Percentiles rank a stretch among this genome's conserved stretches.
phyloP scores from a whole-genome alignment of 495 filamentous ascomycete species.

The Talaromyces liani region DNA sequence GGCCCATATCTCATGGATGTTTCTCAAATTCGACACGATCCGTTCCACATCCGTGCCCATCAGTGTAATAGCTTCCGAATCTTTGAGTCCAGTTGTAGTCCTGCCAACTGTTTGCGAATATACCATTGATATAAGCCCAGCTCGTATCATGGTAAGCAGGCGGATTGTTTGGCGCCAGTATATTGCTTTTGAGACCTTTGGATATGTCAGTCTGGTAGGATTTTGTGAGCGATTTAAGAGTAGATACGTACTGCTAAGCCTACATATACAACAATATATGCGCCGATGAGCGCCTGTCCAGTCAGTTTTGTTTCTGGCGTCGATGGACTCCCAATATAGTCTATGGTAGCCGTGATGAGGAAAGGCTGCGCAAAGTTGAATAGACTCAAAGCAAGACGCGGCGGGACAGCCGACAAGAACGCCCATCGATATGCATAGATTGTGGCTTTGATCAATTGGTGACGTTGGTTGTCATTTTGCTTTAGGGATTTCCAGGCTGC shows the following conservation, averaged over 20 bases:
- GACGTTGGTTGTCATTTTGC: neutral
- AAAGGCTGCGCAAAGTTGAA: conserved; percentile 60
- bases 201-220: conserved; percentile 9
- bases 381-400: conserved; percentile 45
- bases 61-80: conserved; percentile 43
- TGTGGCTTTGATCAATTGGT: conserved; percentile 37
- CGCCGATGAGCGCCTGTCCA: conserved; percentile 47
- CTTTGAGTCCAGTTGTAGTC: conserved; percentile 33
- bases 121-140: conserved; percentile 48
- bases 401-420: conserved; percentile 40
- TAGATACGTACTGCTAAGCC: conserved; percentile 40
- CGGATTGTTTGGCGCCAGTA: conserved; percentile 49
- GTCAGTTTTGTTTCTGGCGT: conserved; percentile 32
- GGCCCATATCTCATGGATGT: conserved; percentile 46
- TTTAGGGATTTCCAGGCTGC: neutral
- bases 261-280: conserved; percentile 39
- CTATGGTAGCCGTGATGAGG: conserved; percentile 46
- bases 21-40: conserved; percentile 28
- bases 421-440: conserved; percentile 40
- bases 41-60: conserved; percentile 51
- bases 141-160: conserved; percentile 51
- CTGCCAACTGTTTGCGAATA: conserved; percentile 41
- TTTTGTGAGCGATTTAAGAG: conserved; percentile 29
- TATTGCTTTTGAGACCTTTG: conserved; percentile 29
- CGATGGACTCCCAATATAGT: conserved; percentile 34